Base-by-base conservation (phyloP, 2,329 filamentous ascomycete species). In the Dactylellina drechsleri region DNA sequence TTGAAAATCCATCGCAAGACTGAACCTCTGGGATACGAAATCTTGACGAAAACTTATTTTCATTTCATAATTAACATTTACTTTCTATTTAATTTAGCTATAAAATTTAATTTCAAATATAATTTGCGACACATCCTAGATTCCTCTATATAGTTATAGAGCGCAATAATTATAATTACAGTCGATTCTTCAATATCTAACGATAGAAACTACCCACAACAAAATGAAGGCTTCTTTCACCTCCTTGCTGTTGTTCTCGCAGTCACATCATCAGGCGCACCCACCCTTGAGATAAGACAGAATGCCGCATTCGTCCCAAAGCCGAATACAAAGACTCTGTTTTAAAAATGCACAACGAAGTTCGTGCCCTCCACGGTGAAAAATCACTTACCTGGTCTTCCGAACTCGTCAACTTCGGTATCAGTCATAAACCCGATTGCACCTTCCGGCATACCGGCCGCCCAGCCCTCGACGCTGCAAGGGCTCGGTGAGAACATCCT, bases 311-410 rank as follows among this genome's bases (percentile, higher is more conserved):
- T 47, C 13, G 13, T 47, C 4, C 62, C 62, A 40, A 66, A 28
- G 18, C 36, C 13, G 36, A 47, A 36, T 66, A 47, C 18, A 23
- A 43, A 10, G 62, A 66, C 28, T 36, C 50, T 12, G 3, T 66
- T 3, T 50, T 66, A 13, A 31, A 40, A 6, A 53, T 66, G 1
- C 62, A 66, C 41, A 66, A 66, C 36, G 62, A 66, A 1, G 23
- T 40, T 40, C 62, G 41, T 4, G 41, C 50, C 0, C 40, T 43
- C 3, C 62, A 66, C 10, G 62, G 16, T 18, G 52, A 45, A 4
- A 23, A 50, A 28, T 23, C 50, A 1, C 40, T 66, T 4, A 56
- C 23, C 47, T 66, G 62, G 62, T 56, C 50, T 20, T 47, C 43
- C 8, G 43, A 47, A 6, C 16, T 47, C 5, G 13, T 18, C 6